Base-by-base conservation (phyloP, 2,329 filamentous ascomycete species). In the Fusarium nygamai region DNA sequence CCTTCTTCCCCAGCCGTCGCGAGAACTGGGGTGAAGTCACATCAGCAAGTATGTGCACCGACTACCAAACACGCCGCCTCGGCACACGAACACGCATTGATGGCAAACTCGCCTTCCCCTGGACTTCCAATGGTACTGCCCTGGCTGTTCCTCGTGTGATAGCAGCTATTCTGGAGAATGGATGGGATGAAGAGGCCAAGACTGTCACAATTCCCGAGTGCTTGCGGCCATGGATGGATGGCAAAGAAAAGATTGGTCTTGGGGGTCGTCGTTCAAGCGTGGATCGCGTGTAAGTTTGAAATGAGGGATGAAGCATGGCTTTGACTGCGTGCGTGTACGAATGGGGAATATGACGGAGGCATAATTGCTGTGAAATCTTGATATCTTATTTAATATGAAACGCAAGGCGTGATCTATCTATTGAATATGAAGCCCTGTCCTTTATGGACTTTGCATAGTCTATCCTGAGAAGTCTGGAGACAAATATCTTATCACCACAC, bases 41-140 rank as follows among this genome's bases (percentile, higher is more conserved):
- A 0, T 96, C 93, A 48, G 92, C 94, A 1, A 97, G 94, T 72
- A 92, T 96, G 77, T 99, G 96, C 84, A 96, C 94, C 4, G 96
- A 99, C 83, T 99, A 98, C 84, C 96, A 99, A 85, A 93, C 90
- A 33, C 88, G 96, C 34, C 89, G 96, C 22, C 86, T 99, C 41
- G 92, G 90, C 34, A 98, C 96, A 20, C 89, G 93, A 46, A 86
- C 94, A 51, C 91, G 92, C 71, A 71, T 87, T 19, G 83, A 84
- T n/a, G 81, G 80, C 36, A 90, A 88, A 79, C 84, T 92, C 46
- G 86, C 88, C 4, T 98, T 94, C 81, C 94, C 95, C 20, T 94
- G 94, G 85, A 99, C 96, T 0, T 88, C 97, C 43, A 99, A 99
- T 81, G 97, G 96, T 2, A 99, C 96, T 4, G 96, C 96, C 1